A percentile compares a stretch with the other conserved stretches of the same genome.
phyloP scores from a whole-genome alignment of 2,329 filamentous ascomycete genomes.

The Hypoxylon sp. region DNA sequence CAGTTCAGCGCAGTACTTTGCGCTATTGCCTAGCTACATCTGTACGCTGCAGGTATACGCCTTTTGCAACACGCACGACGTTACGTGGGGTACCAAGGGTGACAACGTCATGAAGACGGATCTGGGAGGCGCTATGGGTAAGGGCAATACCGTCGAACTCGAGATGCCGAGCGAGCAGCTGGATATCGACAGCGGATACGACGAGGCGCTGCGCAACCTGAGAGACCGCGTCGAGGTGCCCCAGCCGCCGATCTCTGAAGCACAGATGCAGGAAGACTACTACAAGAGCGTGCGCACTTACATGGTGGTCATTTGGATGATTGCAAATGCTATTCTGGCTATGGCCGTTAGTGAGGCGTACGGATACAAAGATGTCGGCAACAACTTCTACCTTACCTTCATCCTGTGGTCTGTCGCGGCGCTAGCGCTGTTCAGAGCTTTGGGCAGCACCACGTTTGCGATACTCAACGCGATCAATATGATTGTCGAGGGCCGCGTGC shows the following conservation, averaged over 20 bases:
- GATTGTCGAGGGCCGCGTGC: slow-evolving; percentile 85
- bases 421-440: slow-evolving; percentile 86
- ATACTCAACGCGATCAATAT: slow-evolving; percentile 86
- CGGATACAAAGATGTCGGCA: slow-evolving; percentile 74
- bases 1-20: slow-evolving; percentile 89
- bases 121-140: slow-evolving; percentile 84
- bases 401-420: slow-evolving; percentile 92
- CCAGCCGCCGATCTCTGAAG: slow-evolving; percentile 70
- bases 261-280: slow-evolving; percentile 96
- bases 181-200: slow-evolving; percentile 97
- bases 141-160: slow-evolving; percentile 85
- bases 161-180: slow-evolving; percentile 99
- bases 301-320: slow-evolving; percentile 96
- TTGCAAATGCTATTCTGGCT: slow-evolving; percentile 89
- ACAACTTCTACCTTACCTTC: slow-evolving; percentile 92
- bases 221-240: slow-evolving; percentile 91
- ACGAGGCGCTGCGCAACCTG: slow-evolving; percentile 95
- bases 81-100: slow-evolving; percentile 98
- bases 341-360: slow-evolving; percentile 95
- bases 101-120: slow-evolving; percentile 96
- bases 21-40: slow-evolving; percentile 91
- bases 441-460: slow-evolving; percentile 85
- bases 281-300: slow-evolving; percentile 97
- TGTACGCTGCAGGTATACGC: slow-evolving; percentile 98
- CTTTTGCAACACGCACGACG: slow-evolving; percentile 99